These are phyloP conservation scores for Neurospora sp. DNA, from an alignment of 2,329 filamentous ascomycete genomes.

Conservation along the genomic window DNA sequence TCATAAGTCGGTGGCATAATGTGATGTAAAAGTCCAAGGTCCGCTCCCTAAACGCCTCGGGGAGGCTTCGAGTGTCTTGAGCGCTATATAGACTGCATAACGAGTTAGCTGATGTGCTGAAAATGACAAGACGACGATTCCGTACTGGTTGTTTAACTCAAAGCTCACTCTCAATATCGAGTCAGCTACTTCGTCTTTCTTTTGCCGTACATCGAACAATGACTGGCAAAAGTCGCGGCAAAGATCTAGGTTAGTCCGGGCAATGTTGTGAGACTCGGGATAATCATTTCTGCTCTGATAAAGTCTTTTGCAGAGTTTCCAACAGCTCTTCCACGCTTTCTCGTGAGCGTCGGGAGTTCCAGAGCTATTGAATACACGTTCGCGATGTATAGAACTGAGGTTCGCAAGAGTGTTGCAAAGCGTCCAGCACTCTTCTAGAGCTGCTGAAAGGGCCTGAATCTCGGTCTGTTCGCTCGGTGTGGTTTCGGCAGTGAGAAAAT, in stretches of 20 bases:
- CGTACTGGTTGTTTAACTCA: constrained; percentile 83
- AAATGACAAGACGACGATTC: not conserved
- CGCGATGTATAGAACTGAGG: constrained; percentile 73
- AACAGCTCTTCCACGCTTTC: constrained; percentile 87
- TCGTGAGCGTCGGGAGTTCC: constrained; percentile 71
- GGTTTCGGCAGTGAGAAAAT: constrained; percentile 29
- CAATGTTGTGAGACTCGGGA: constrained; percentile 53
- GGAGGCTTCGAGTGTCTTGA: constrained; percentile 67
- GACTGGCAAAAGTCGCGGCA: constrained; percentile 89
- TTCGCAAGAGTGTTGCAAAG: constrained; percentile 84
- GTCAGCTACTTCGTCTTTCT: constrained; percentile 69
- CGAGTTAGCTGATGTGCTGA: not conserved
- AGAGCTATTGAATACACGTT: constrained; percentile 67
- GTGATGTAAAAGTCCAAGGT: constrained; percentile 94
- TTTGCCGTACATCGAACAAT: constrained; percentile 74
- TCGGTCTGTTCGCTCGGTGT: constrained; percentile 44
- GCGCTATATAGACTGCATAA: constrained; percentile 66
- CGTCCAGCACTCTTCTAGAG: constrained; percentile 85
- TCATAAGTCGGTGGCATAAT: constrained; percentile 91
- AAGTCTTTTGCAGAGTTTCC: constrained; percentile 82
- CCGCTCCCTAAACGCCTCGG: constrained; percentile 77
- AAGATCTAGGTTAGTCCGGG: constrained; percentile 65
- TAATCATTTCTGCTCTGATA: constrained; percentile 73
- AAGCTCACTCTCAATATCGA: constrained; percentile 88
- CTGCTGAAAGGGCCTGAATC: constrained; percentile 59